Evolutionary conservation across 805 yeast genomes (phyloP), one percentile per base, ranked within the genome.

Genomic region (Lachancea dasiensis): DNA sequence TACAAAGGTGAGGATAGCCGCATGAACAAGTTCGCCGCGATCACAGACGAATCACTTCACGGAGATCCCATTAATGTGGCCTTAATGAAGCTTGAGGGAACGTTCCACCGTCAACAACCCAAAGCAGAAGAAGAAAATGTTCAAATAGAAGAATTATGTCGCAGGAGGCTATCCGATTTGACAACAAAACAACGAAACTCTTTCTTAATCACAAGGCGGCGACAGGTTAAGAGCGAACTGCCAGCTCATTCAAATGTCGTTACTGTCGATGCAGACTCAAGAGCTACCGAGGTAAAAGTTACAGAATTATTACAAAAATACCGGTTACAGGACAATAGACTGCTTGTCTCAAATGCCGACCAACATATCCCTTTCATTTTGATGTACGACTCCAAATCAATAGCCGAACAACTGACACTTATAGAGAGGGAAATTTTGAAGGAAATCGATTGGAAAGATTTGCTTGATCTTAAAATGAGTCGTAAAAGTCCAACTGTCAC

Each of bases 401-500:
- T 92, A 21, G 87, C 94, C 5, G 74, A 79, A 46, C 97, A 90
- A 46, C 69, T 90, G 60, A 90, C 97, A 0, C 57, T 85, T 34
- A 82, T 90, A 46, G 98, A 92, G 58, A 69, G 79, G 37, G 97
- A 92, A 58, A 73, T 87, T 29, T 60, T 89, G 16, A 71, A 76
- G 36, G 95, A 86, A 51, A 72, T 92, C 27, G 97, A 90, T 58
- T 90, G 97, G 97, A 80, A 78, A 50, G 95, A 86, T 48, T 68
- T 90, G 30, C 69, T 89, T 29, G 89, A 86, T 45, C 63, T 84
- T 45, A 71, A 76, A 34, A 82, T 95, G 86, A 74, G 76, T 36
- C 73, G 73, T 41, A 75, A 77, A 24, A 58, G 82, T 33, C 73
- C 70, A 1, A 81, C 87, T 1, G 79, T 78, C 16, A 78, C 77